phyloP scores from a whole-genome alignment of 176 grass and related monocot genomes.

The Poa pratensis region DNA sequence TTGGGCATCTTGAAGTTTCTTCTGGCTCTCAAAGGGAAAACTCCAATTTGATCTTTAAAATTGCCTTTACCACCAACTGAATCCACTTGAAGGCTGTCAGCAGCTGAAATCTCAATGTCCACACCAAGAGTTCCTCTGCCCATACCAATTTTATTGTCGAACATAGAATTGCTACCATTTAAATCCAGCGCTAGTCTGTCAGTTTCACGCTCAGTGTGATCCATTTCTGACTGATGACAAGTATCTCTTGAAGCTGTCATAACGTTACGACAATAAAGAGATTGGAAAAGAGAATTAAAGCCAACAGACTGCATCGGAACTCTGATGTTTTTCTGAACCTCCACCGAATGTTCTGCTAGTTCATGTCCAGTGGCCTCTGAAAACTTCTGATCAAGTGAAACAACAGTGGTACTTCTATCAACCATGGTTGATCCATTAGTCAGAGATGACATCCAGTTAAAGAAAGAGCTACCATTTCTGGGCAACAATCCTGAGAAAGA shows the following conservation, averaged over 20 bases:
- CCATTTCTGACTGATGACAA: slow-evolving; percentile 56
- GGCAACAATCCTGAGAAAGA: slow-evolving; percentile 51
- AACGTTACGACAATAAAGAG: slow-evolving; percentile 68
- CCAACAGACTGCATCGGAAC: slow-evolving; percentile 50
- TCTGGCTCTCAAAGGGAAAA: slow-evolving; percentile 34
- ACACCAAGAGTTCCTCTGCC: slow-evolving; percentile 42
- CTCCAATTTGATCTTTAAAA: slow-evolving; percentile 40
- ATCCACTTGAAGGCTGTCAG: slow-evolving; percentile 28
- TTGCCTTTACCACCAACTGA: slow-evolving; percentile 39
- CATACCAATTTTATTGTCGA: slow-evolving; percentile 25
- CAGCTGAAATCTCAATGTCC: slow-evolving; percentile 20
- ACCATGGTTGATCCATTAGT: slow-evolving; percentile 53
- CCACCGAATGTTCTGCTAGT: slow-evolving; percentile 40
- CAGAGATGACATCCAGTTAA: slow-evolving; percentile 93
- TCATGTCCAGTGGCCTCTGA: slow-evolving; percentile 42
- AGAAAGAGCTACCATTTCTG: slow-evolving; percentile 70
- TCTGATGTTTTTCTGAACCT: slow-evolving; percentile 38
- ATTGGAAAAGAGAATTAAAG: slow-evolving; percentile 73
- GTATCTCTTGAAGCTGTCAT: slow-evolving; percentile 48
- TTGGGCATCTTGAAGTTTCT: slow-evolving; percentile 41
- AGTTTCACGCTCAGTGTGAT: slow-evolving; percentile 24
- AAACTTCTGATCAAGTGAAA: slow-evolving; percentile 64
- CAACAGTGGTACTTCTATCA: slow-evolving; percentile 39
- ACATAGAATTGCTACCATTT: slow-evolving; percentile 14
- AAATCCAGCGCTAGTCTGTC: slow-evolving; percentile 34